These are phyloP conservation scores for Capsicum baccatum DNA, from an alignment of 257 asterid species.

Conservation along the genomic window DNA sequence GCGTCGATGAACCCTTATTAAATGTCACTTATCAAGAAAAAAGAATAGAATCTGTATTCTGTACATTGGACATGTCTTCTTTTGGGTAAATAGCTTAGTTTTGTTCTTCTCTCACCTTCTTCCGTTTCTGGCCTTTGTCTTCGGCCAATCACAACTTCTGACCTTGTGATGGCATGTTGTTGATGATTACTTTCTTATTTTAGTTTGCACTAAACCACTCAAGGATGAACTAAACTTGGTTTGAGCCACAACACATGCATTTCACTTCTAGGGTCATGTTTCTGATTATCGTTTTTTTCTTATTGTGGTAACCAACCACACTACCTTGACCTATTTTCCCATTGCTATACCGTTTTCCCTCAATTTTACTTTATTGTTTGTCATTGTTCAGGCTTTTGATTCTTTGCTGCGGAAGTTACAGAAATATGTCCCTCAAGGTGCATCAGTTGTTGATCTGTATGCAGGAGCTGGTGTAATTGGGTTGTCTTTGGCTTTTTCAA, in stretches of 20 bases:
- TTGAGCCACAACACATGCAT: background rate
- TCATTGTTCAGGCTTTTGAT: constrained; percentile 79
- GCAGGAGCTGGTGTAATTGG: constrained; percentile 99
- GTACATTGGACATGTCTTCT: constrained; percentile 4
- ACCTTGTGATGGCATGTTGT: background rate
- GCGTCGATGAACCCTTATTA: background rate
- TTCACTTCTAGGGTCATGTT: background rate
- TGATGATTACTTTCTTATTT: constrained; percentile 4
- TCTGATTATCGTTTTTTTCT: background rate
- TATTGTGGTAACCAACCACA: background rate
- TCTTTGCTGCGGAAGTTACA: constrained; percentile 79
- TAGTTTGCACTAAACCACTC: constrained; percentile 1
- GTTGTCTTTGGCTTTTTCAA: constrained; percentile 77
- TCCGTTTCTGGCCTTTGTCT: background rate
- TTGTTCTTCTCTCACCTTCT: background rate
- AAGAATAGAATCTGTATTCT: background rate
- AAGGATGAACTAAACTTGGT: background rate
- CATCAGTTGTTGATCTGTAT: constrained; percentile 92
- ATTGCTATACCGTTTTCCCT: background rate
- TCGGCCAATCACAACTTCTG: constrained; percentile 14
- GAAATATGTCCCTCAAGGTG: constrained; percentile 76
- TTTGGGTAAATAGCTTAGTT: background rate
- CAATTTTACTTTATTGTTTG: background rate
- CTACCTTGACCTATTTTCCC: background rate
- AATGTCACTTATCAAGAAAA: background rate